phyloP scores from a whole-genome alignment of 1,139 yeast species.

The Nakaseomyces sp. region DNA sequence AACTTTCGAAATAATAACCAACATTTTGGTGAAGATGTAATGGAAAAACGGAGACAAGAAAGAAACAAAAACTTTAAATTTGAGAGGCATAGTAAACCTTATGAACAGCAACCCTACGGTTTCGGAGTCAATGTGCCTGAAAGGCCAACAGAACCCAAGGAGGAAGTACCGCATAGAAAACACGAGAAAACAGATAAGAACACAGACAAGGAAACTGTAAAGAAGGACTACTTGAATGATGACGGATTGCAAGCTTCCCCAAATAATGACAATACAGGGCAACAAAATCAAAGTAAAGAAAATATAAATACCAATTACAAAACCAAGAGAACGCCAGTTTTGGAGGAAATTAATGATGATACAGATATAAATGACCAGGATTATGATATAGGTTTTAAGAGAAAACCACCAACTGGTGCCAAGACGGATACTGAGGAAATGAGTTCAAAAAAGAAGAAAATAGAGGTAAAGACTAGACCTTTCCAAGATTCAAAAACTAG shows the following conservation, averaged over 20 bases:
- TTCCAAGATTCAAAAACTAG: conserved; percentile 13
- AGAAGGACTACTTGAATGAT: too few species aligned
- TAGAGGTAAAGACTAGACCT: conserved; percentile 14
- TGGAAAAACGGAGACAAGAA: conserved; percentile 1
- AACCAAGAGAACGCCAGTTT: neutral
- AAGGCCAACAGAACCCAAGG: neutral
- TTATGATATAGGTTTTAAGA: conserved; percentile 1
- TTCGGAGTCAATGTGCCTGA: conserved; percentile 16
- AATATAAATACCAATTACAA: neutral
- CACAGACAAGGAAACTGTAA: neutral
- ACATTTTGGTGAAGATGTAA: neutral
- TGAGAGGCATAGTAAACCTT: conserved; percentile 20
- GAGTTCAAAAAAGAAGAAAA: conserved; percentile 7
- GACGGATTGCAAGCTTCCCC: too few species aligned
- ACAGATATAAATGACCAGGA: conserved; percentile 6
- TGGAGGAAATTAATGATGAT: conserved; percentile 1
- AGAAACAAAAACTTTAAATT: conserved; percentile 7
- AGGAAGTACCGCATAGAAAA: neutral
- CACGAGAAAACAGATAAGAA: neutral
- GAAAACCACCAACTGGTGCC: neutral
- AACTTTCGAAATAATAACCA: neutral
- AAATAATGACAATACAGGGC: neutral
- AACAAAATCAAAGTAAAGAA: neutral
- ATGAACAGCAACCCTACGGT: conserved; percentile 31
- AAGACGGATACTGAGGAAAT: neutral